These are phyloP conservation scores for Periconia sp. DNA, from an alignment of 2,329 filamentous ascomycete species.

Conservation along the genomic window DNA sequence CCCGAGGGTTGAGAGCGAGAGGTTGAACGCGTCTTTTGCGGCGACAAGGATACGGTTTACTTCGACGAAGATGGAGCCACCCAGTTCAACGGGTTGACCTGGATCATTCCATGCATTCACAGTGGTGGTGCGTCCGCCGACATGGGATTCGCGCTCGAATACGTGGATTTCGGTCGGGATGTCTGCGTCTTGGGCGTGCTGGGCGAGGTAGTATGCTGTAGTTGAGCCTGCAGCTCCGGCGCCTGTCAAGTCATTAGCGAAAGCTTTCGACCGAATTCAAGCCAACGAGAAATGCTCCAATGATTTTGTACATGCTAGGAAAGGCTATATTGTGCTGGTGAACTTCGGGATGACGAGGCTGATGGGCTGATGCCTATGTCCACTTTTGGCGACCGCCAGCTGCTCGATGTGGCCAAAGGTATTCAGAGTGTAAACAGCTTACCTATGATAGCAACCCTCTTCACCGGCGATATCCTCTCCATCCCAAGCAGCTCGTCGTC, in stretches of 20 bases:
- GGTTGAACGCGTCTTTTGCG: conserved; percentile 73
- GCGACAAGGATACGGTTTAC: conserved; percentile 83
- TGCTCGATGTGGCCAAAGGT: neutral
- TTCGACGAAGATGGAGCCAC: conserved; percentile 88
- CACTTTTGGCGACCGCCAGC: no score
- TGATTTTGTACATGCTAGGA: no score
- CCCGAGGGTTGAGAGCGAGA: conserved; percentile 56
- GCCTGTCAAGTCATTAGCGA: conserved; percentile 62
- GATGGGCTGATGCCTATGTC: no score
- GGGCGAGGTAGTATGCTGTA: conserved; percentile 79
- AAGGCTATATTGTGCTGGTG: no score
- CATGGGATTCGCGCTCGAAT: conserved; percentile 77
- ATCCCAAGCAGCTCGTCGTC: conserved; percentile 10
- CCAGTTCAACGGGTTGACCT: conserved; percentile 76
- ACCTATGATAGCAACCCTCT: conserved; percentile 49
- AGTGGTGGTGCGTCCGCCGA: conserved; percentile 88
- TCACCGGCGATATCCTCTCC: conserved; percentile 19
- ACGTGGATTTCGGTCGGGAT: conserved; percentile 79
- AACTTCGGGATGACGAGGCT: no score
- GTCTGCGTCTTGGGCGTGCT: conserved; percentile 68
- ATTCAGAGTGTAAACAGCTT: neutral
- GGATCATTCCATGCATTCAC: conserved; percentile 76
- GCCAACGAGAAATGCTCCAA: no score
- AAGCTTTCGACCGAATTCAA: no score
- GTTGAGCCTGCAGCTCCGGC: conserved; percentile 90